Percentiles rank a stretch among this genome's conserved stretches.
Conservation (phyloP, 805 yeast genomes). For the Metschnikowia borealis region DNA sequence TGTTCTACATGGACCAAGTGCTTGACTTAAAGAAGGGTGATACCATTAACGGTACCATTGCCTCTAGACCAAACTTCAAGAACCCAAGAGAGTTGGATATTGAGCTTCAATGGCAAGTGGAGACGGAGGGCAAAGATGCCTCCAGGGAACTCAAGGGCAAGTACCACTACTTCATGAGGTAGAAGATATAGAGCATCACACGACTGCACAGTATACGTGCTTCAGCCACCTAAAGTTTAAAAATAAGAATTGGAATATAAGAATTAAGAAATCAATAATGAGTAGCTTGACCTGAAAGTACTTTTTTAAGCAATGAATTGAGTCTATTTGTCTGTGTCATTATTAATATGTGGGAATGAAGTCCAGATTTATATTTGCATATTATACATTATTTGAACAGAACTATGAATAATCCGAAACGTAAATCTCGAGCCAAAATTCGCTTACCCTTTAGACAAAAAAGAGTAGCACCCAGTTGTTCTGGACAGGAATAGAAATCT, state of each 20-base stretch:
- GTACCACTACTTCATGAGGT: conserved; percentile 70
- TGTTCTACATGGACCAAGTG: conserved; percentile 83
- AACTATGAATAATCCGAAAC: background rate
- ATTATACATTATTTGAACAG: background rate
- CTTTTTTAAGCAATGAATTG: background rate
- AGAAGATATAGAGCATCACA: conserved; percentile 6
- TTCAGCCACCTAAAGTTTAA: background rate
- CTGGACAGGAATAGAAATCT: too few relatives aligned
- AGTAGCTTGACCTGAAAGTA: background rate
- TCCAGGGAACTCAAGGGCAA: conserved; percentile 56
- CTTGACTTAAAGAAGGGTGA: conserved; percentile 77
- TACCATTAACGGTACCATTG: conserved; percentile 61
- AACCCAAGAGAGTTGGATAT: conserved; percentile 93
- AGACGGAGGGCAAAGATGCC: conserved; percentile 41
- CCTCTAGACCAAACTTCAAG: conserved; percentile 66
- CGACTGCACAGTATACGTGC: background rate
- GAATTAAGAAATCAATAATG: background rate
- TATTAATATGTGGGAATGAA: too few relatives aligned
- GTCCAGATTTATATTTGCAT: too few relatives aligned
- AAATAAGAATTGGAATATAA: background rate
- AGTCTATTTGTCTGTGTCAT: too few relatives aligned
- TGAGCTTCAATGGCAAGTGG: conserved; percentile 56
- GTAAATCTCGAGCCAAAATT: background rate
- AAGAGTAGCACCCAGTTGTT: background rate
- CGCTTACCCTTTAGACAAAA: background rate